A percentile compares a stretch with the other conserved stretches of the same genome.
These are phyloP conservation scores for Rhizopogon rudus DNA, from an alignment of 768 basidiomycete species.

Conservation along the genomic window DNA sequence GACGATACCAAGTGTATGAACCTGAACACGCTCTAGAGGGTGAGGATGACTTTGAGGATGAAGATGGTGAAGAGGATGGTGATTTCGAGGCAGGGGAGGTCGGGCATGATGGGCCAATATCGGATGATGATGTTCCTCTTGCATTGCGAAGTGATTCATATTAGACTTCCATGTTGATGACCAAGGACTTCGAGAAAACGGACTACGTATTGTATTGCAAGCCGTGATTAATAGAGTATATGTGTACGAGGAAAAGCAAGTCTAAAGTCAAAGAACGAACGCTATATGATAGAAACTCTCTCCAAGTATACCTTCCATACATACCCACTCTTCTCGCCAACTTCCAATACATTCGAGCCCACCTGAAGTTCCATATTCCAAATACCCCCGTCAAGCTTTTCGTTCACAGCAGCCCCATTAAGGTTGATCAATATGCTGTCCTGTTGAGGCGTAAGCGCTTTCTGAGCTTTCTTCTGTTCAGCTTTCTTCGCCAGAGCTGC, in stretches of 20 bases:
- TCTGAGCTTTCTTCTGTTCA: slow-evolving; percentile 40
- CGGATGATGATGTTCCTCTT: slow-evolving; percentile 19
- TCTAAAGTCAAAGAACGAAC: neutral
- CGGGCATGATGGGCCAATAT: slow-evolving; percentile 1
- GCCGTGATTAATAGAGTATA: neutral
- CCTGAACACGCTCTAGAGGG: slow-evolving; percentile 49
- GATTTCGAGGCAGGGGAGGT: slow-evolving; percentile 7
- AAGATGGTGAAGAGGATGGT: slow-evolving; percentile 6
- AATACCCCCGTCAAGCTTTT: slow-evolving; percentile 41
- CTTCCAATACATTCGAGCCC: slow-evolving; percentile 62
- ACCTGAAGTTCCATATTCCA: slow-evolving; percentile 61
- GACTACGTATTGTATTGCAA: neutral
- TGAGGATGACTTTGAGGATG: slow-evolving; percentile 32
- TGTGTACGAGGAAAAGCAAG: neutral
- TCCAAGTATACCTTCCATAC: slow-evolving; percentile 70
- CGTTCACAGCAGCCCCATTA: slow-evolving; percentile 49
- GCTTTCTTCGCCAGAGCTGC: slow-evolving; percentile 28
- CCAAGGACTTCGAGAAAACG: neutral
- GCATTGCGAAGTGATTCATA: slow-evolving; percentile 11
- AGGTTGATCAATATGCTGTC: slow-evolving; percentile 61
- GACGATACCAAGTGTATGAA: slow-evolving; percentile 65
- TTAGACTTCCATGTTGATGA: neutral
- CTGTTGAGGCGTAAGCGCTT: slow-evolving; percentile 28
- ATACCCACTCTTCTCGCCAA: slow-evolving; percentile 67
- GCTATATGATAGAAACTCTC: slow-evolving; percentile 27